Evolutionary conservation across 495 filamentous ascomycete genomes (phyloP), one percentile per base, ranked within the genome.

Genomic region (Aspergillus saccharolyticus): DNA sequence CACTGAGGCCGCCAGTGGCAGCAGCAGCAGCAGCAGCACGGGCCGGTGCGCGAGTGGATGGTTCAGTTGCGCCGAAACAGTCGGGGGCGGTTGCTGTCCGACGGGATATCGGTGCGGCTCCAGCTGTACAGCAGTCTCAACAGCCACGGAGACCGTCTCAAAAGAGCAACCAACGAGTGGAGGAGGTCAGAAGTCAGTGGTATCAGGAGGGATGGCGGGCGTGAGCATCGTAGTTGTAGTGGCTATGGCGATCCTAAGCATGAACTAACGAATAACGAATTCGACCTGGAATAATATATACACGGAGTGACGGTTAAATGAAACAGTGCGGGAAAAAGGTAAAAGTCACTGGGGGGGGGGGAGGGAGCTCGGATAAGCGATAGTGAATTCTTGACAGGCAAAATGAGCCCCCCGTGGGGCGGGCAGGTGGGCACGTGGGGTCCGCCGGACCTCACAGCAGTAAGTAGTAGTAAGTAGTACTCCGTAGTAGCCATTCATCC

Each of bases 41-140:
- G 72, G 77, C 10, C 73, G 67, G 22, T 96, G 91, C 60, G 89
- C 90, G 0, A 70, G 53, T 20, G 91, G 91, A 3, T 96, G 91
- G 91, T 89, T 83, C 54, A 79, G 77, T 43, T 96, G 91, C 54
- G 83, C 81, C 0, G 83, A 81, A 5, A 79, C 75, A 14, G 74
- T 74, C 0, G 80, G 85, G 0, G 91, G 91, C 8, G 85, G 83
- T 0, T 96, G 91, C 65, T 96, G 91, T 77, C 90, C 90, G 4
- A 74, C 58, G 20, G 89, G 88, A 18, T 93, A 84, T 67, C 70
- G 57, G 5, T 96, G 91, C 72, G 90, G 90, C 10, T 75, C 77
- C 19, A 88, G 86, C 66, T 96, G 91, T 66, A 82, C 81, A 14
- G 80, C 80, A 20, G 77, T 79, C 3, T 66, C 70, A 0, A 58